phyloP scores from a whole-genome alignment of 2,329 filamentous ascomycete genomes.

The Epichloe hybrida region DNA sequence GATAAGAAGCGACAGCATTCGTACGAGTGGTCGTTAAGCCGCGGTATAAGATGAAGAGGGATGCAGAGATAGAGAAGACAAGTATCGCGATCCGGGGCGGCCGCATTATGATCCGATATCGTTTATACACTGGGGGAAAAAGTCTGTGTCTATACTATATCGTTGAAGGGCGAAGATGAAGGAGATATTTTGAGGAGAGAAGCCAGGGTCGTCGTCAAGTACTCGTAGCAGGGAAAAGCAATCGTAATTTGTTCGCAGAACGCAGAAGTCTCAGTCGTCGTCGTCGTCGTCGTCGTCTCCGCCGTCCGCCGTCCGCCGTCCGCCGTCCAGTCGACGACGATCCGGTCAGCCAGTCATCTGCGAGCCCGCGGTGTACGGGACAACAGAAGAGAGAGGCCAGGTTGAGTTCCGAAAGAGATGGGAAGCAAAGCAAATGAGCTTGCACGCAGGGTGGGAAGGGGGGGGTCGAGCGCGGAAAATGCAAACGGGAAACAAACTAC shows the following conservation, averaged over 20 bases:
- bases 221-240: neutral
- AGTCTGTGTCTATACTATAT: neutral
- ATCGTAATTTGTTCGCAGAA: neutral
- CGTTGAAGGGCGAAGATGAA: neutral
- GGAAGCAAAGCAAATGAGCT: neutral
- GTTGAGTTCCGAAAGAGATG: neutral
- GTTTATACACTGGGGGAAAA: neutral
- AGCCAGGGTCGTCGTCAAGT: neutral
- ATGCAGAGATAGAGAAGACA: constrained; percentile 37
- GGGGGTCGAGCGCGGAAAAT: neutral
- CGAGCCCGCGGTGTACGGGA: neutral
- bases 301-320: constrained; percentile 2
- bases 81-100: constrained; percentile 41
- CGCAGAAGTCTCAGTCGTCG: neutral
- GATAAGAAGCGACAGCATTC: constrained; percentile 12
- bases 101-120: constrained; percentile 29
- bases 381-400: neutral
- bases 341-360: constrained; percentile 5
- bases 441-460: neutral
- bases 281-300: neutral
- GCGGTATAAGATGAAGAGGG: constrained; percentile 42
- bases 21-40: constrained; percentile 26
- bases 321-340: constrained; percentile 5
- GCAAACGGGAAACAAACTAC: neutral
- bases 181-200: neutral